Base-by-base conservation (phyloP, 495 filamentous ascomycete species). In the Aspergillus panamensis region DNA sequence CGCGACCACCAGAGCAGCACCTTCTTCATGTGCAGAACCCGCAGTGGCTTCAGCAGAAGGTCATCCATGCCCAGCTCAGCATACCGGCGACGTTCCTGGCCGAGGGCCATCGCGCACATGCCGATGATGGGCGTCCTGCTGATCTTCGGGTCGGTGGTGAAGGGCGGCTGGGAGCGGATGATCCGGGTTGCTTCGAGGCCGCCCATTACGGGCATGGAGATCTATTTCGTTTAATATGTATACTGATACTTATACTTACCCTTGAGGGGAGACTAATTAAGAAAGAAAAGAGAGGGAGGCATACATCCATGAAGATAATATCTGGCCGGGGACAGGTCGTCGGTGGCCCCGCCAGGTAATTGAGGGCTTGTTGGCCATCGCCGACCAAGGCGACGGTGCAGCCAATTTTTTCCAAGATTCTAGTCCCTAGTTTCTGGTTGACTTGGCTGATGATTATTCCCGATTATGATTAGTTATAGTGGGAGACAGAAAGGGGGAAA, bases 1-100 rank as follows among this genome's bases (percentile, higher is more conserved):
- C 17, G 31, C 50, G 50, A 37, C 50, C 50, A 52, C n/a, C 20
- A 52, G 8, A 32, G 32, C 33, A 52, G 9, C 50, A 40, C 8
- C 50, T 10, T 14, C 53, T 48, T 51, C 57, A 45, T 56, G 35
- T 33, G 61, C 50, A 6, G 52, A 39, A 30, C 63, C 66, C 40
- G 51, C 9, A 37, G 8, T 13, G 54, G 44, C 54, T 57, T 57
- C 6, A 1, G 6, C 9, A 49, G 12, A 20, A 57, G 17, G 16
- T 49, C 54, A 21, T 49, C 50, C 50, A 52, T 52, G 9, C 50
- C 50, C 16, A 25, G 33, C 19, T 19, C 50, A 3, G 40, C 39
- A 30, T 48, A 57, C 21, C 33, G 7, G 12, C 19, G 31, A 13
- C 49, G 32, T 13, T 42, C 44, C n/a, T 25, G 16, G 13, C 16